Evolutionary conservation across 2,329 filamentous ascomycete genomes (phyloP).

Genomic region (Orbilia oligospora): DNA sequence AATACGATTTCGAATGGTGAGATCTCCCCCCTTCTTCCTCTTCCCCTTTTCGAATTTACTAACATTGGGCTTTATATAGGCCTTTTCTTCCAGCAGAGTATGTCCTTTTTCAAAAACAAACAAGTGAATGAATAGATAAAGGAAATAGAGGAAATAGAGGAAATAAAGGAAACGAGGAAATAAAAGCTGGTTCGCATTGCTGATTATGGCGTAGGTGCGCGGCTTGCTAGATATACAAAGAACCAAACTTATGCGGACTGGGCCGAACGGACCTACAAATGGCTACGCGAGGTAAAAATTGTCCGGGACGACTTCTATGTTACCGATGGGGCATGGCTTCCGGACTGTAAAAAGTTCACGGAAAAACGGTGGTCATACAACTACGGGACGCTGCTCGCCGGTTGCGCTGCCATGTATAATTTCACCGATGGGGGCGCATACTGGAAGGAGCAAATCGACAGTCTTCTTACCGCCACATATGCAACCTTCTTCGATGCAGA

Average conservation of each 20-base stretch:
- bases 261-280: conserved; percentile 76
- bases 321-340: conserved; percentile 76
- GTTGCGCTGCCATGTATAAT: conserved; percentile 79
- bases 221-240: conserved; percentile 69
- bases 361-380: conserved; percentile 78
- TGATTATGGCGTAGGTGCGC: conserved; percentile 66
- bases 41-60: conserved; percentile 65
- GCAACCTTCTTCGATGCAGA: conserved; percentile 64
- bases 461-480: conserved; percentile 46
- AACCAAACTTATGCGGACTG: conserved; percentile 77
- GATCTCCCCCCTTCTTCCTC: conserved; percentile 46
- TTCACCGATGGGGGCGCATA: conserved; percentile 64
- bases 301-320: conserved; percentile 76
- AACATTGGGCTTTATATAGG: conserved; percentile 53
- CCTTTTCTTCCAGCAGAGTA: conserved; percentile 56
- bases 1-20: conserved; percentile 74
- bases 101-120: no score
- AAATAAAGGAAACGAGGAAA: no score
- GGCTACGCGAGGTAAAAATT: conserved; percentile 72
- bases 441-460: conserved; percentile 55
- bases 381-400: conserved; percentile 75
- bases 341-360: conserved; percentile 74
- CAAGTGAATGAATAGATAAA: no score
- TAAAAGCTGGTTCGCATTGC: not conserved
- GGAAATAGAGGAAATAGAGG: no score